Base-by-base conservation (phyloP, 73 alveolate species). In the Breviolum minutum region DNA sequence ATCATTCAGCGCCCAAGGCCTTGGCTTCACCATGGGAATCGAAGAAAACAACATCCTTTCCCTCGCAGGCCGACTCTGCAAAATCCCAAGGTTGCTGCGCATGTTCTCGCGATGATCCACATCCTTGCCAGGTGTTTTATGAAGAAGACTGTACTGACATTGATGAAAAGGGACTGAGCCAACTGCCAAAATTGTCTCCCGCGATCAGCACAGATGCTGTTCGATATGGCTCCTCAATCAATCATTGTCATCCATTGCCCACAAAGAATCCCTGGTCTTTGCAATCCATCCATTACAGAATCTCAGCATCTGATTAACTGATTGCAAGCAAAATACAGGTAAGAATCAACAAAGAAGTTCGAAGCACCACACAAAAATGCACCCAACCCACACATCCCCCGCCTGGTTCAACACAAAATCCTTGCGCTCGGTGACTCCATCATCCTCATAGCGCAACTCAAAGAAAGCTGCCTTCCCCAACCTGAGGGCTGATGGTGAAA, bases 1-100 rank as follows among this genome's bases (percentile, higher is more conserved):
- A 82, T 94, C 99, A 30, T 77, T 74, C 93, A 94, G 69, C 29
- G 99, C 99, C 99, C 99, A 94, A 16, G 99, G 99, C 97, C 97
- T 91, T 20, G 61, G 60, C 6, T 73, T 17, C 83, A 71, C 3
- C 30, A 73, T 60, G 12, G 5, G 19, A 19, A 22, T 13, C 17
- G 8, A 1, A 30, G 5, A 73, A 8, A 19, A 48, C 5, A 77
- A 22, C 11, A 29, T 29, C 87, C 77, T 11, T 11, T 77, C 63
- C 22, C 64, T 14, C 8, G 63, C 63, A 77, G n/a, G n/a, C n/a
- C n/a, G n/a, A n/a, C n/a, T n/a, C n/a, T n/a, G n/a, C n/a, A n/a
- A 6, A 14, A 68, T 14, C 20, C 70, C 70, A 40, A 40, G 69
- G 20, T 8, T 81, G 63, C 20, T 10, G 61, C 87, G 99, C 99